Evolutionary conservation across 345 rosid genomes (phyloP).

Genomic region (Hypericum perforatum): DNA sequence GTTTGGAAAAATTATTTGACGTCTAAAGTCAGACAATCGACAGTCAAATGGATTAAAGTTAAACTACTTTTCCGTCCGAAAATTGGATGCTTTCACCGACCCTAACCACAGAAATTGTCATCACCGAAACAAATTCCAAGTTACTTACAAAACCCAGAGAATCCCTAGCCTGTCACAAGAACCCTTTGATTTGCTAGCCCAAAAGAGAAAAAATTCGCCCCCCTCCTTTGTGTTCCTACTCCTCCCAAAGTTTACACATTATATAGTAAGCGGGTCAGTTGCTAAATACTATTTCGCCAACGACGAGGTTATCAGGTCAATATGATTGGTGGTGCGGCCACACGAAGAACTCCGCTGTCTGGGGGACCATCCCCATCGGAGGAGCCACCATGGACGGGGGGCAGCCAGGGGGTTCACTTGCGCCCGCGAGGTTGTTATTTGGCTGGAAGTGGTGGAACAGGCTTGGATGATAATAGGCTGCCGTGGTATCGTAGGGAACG

Average conservation of each 20-base stretch:
- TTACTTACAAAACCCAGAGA: constrained; percentile 22
- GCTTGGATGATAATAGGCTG: constrained; percentile 52
- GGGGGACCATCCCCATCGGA: constrained; percentile 40
- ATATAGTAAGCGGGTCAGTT: constrained; percentile 13
- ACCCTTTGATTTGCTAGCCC: neutral
- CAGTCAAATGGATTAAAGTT: no score
- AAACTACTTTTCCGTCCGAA: no score
- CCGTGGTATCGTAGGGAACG: constrained; percentile 42
- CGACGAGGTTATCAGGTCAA: neutral
- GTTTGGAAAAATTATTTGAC: no score
- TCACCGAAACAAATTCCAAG: neutral
- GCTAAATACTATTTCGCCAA: no score
- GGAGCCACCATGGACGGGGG: constrained; percentile 20
- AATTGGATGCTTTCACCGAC: no score
- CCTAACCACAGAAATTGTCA: no score
- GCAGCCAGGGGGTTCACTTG: constrained; percentile 26
- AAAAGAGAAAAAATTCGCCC: constrained; percentile 8
- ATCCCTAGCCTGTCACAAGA: constrained; percentile 1
- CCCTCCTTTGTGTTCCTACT: constrained; percentile 12
- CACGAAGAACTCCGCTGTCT: constrained; percentile 55
- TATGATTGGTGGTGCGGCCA: constrained; percentile 68
- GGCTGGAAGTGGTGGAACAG: constrained; percentile 50
- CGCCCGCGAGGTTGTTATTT: constrained; percentile 7
- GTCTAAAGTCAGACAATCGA: no score
- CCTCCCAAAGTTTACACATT: constrained; percentile 8